Conservation (phyloP, 495 filamentous ascomycete species). For the Beverwykella pulmonaria region DNA sequence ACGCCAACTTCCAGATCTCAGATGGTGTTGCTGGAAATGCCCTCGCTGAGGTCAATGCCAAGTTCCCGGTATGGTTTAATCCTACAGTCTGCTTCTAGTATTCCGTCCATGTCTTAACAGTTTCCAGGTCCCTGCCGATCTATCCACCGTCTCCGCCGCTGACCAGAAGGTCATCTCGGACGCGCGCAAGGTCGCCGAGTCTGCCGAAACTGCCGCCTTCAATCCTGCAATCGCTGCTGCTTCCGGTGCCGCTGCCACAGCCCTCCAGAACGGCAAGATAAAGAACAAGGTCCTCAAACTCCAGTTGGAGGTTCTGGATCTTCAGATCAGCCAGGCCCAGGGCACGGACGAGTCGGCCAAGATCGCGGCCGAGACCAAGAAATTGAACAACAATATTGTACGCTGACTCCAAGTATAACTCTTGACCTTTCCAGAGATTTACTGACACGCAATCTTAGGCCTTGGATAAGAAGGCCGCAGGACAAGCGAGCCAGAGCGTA, state of each 20-base stretch:
- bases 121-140: conserved; percentile 41
- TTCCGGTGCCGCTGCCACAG: conserved; percentile 34
- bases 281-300: conserved; percentile 61
- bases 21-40: conserved; percentile 51
- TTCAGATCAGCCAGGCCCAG: conserved; percentile 47
- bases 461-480: conserved; percentile 47
- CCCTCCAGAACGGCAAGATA: conserved; percentile 56
- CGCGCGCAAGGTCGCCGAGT: conserved; percentile 47
- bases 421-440: too few relatives aligned
- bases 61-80: conserved; percentile 49
- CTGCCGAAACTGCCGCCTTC: conserved; percentile 49
- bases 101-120: neutral
- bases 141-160: conserved; percentile 42
- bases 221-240: conserved; percentile 50
- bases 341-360: conserved; percentile 44
- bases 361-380: conserved; percentile 47
- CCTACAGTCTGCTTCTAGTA: neutral
- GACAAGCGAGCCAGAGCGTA: conserved; percentile 43
- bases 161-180: conserved; percentile 50
- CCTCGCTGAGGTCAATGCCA: conserved; percentile 48
- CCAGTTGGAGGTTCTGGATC: conserved; percentile 45
- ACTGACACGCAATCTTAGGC: too few relatives aligned
- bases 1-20: conserved; percentile 47
- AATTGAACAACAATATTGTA: conserved; percentile 53
- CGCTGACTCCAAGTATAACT: too few relatives aligned